phyloP scores from a whole-genome alignment of 75 land plant genomes.

The Cupressus sempervirens region DNA sequence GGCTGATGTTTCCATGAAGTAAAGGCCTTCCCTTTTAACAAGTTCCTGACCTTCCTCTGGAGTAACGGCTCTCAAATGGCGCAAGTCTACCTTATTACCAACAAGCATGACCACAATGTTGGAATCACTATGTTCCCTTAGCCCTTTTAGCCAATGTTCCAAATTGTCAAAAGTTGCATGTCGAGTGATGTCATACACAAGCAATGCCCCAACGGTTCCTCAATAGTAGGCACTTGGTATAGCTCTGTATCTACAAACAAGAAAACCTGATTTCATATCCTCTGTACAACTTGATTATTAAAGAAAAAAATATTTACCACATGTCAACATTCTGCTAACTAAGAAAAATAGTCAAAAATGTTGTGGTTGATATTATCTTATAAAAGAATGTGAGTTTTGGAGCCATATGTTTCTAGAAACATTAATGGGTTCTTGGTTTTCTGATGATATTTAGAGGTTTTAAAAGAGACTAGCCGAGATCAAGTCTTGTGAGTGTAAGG shows the following conservation, averaged over 20 bases:
- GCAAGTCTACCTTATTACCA: slow-evolving; percentile 75
- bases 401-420: background rate
- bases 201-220: slow-evolving; percentile 76
- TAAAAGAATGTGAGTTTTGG: background rate
- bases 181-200: slow-evolving; percentile 72
- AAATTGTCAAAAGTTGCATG: slow-evolving; percentile 70
- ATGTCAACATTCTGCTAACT: background rate
- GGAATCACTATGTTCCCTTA: slow-evolving; percentile 75
- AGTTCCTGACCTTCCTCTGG: slow-evolving; percentile 70
- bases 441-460: too few species aligned
- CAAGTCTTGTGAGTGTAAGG: too few species aligned
- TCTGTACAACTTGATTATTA: background rate
- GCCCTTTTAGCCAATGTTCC: slow-evolving; percentile 71
- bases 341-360: background rate
- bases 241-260: slow-evolving; percentile 60
- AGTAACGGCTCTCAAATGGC: slow-evolving; percentile 62
- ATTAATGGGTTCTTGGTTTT: too few species aligned
- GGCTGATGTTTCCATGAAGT: slow-evolving; percentile 80
- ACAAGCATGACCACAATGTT: slow-evolving; percentile 79
- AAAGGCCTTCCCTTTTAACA: slow-evolving; percentile 68
- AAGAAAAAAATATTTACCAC: background rate
- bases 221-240: slow-evolving; percentile 84
- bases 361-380: background rate
- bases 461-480: too few species aligned
- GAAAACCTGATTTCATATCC: background rate